Evolutionary conservation across 306 rosid species (phyloP).

Genomic region (Vigna trinervia): DNA sequence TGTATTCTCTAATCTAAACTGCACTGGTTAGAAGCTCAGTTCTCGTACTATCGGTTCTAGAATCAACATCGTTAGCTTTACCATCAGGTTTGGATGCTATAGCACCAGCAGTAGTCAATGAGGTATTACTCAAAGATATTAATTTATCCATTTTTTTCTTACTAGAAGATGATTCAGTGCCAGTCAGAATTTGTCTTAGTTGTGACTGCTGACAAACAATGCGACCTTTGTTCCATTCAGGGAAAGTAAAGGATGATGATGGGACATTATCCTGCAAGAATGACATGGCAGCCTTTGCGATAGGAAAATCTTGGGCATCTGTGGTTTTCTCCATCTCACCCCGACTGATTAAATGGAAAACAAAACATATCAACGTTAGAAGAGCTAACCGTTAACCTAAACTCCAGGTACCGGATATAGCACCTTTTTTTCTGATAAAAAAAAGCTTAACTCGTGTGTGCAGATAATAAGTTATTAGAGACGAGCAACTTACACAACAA

Average conservation of each 20-base stretch:
- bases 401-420: not conserved
- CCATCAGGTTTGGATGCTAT: constrained; percentile 57
- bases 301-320: constrained; percentile 60
- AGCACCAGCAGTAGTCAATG: constrained; percentile 54
- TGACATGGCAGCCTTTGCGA: constrained; percentile 77
- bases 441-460: constrained; percentile 13
- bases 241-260: constrained; percentile 67
- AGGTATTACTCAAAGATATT: constrained; percentile 62
- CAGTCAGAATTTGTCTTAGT: constrained; percentile 68
- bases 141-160: constrained; percentile 53
- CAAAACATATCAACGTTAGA: constrained; percentile 42
- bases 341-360: constrained; percentile 61
- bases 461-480: constrained; percentile 37
- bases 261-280: constrained; percentile 74
- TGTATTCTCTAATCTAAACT: constrained; percentile 65
- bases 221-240: constrained; percentile 91
- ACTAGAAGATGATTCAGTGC: constrained; percentile 64
- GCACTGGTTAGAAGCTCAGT: constrained; percentile 72
- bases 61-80: constrained; percentile 56
- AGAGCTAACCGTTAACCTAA: constrained; percentile 24
- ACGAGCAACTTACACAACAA: constrained; percentile 75
- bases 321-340: constrained; percentile 76
- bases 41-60: constrained; percentile 63
- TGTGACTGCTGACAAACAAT: constrained; percentile 82
- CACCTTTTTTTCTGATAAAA: not conserved